Evolutionary conservation across 2,329 filamentous ascomycete genomes (phyloP).

Genomic region (Talaromyces sp.): DNA sequence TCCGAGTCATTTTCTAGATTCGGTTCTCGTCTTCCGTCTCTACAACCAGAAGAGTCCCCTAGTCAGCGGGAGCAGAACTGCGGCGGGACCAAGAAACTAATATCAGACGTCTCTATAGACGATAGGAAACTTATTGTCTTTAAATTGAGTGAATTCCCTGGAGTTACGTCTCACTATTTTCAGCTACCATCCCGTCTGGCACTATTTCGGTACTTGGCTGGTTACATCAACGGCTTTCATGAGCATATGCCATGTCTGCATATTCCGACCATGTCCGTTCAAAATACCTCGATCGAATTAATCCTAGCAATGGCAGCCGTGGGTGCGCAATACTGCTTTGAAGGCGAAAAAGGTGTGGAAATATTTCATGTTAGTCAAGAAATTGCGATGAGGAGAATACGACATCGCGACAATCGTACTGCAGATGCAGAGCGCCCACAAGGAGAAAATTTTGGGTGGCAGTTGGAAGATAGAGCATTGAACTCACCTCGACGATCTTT

Average conservation of each 20-base stretch:
- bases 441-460: neutral
- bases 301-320: slow-evolving; percentile 27
- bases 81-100: slow-evolving; percentile 22
- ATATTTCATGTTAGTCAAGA: slow-evolving; percentile 25
- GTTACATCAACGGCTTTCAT: slow-evolving; percentile 29
- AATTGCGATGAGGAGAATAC: slow-evolving; percentile 25
- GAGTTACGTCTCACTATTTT: slow-evolving; percentile 23
- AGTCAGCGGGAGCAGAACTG: slow-evolving; percentile 11
- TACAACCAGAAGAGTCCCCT: slow-evolving; percentile 38
- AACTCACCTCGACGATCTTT: no score
- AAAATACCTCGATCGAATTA: slow-evolving; percentile 25
- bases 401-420: slow-evolving; percentile 23
- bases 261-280: slow-evolving; percentile 21
- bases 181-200: slow-evolving; percentile 27
- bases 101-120: slow-evolving; percentile 37
- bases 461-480: no score
- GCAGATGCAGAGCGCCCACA: slow-evolving; percentile 17
- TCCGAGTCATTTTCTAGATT: slow-evolving; percentile 38
- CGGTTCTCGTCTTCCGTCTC: slow-evolving; percentile 40
- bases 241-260: slow-evolving; percentile 30
- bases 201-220: slow-evolving; percentile 27
- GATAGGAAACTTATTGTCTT: slow-evolving; percentile 31
- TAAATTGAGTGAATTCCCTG: slow-evolving; percentile 25
- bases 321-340: slow-evolving; percentile 27
- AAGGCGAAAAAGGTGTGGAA: slow-evolving; percentile 26